Conservation (phyloP, 352 stramenopile species). For the Halophytophthora batemanensis region DNA sequence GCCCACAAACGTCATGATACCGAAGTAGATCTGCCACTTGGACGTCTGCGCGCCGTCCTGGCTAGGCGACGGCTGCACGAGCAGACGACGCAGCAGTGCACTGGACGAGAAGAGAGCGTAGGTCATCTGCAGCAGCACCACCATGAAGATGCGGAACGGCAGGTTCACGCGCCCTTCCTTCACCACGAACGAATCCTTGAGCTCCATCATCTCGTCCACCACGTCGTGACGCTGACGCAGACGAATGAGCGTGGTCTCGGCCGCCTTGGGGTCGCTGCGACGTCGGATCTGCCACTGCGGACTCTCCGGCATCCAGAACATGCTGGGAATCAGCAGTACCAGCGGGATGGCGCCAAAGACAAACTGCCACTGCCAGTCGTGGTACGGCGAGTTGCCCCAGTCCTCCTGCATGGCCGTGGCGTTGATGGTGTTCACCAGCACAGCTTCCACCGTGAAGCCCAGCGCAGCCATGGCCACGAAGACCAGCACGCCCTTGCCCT, state of each 20-base stretch:
- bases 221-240: constrained; percentile 85
- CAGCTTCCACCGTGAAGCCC: constrained; percentile 74
- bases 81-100: constrained; percentile 58
- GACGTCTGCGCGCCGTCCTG: constrained; percentile 57
- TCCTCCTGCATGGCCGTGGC: constrained; percentile 52
- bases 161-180: constrained; percentile 68
- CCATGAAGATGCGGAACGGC: constrained; percentile 60
- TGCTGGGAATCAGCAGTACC: constrained; percentile 49
- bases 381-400: constrained; percentile 65
- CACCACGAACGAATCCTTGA: constrained; percentile 64
- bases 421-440: constrained; percentile 74
- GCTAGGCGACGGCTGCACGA: constrained; percentile 45
- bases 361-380: constrained; percentile 83
- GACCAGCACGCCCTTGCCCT: constrained; percentile 83
- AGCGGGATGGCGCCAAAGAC: constrained; percentile 71
- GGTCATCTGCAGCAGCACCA: constrained; percentile 56
- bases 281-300: constrained; percentile 77
- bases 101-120: constrained; percentile 74
- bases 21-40: constrained; percentile 80
- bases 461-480: constrained; percentile 72
- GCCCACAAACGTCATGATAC: constrained; percentile 68
- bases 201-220: constrained; percentile 64
- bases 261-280: constrained; percentile 54
- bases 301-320: constrained; percentile 72
- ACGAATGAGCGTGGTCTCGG: constrained; percentile 57